Conservation (phyloP, 1,284 basidiomycete species). For the Melanopsichium pennsylvanicum region DNA sequence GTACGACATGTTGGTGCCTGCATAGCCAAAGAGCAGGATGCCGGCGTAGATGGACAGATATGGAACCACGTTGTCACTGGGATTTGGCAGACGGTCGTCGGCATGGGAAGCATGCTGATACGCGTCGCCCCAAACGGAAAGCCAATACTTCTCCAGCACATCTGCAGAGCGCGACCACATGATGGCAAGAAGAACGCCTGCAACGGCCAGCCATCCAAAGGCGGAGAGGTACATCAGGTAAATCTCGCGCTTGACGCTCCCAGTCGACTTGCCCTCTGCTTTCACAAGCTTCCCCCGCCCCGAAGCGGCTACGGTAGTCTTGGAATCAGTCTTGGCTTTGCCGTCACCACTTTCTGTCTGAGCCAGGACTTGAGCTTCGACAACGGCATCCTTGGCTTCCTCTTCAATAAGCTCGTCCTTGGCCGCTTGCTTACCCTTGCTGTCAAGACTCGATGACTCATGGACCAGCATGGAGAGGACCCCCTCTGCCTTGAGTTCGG, state of each 20-base stretch:
- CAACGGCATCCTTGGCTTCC: conserved; percentile 28
- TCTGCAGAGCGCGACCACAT: conserved; percentile 19
- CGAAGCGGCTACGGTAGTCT: conserved; percentile 5
- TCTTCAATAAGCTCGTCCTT: conserved; percentile 28
- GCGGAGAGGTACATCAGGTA: conserved; percentile 78
- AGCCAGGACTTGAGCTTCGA: conserved; percentile 15
- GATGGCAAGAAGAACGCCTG: conserved; percentile 18
- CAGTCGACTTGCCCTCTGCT: conserved; percentile 76
- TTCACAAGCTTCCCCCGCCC: conserved; percentile 71
- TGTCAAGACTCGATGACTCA: conserved; percentile 57
- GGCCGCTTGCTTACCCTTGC: conserved; percentile 39
- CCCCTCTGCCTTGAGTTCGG: conserved; percentile 68
- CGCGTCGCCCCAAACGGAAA: conserved; percentile 35
- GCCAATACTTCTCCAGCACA: conserved; percentile 35
- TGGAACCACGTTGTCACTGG: conserved; percentile 14
- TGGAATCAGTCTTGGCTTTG: neutral
- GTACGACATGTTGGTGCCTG: neutral
- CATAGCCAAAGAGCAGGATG: conserved; percentile 4
- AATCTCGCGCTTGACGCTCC: conserved; percentile 79
- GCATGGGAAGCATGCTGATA: conserved; percentile 2
- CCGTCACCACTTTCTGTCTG: conserved; percentile 2
- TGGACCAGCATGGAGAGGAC: conserved; percentile 34
- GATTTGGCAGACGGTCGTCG: conserved; percentile 1
- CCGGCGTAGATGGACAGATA: conserved; percentile 15
- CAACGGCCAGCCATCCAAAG: conserved; percentile 49